Conservation (phyloP, 2,329 filamentous ascomycete species). For the Exophiala spinifera region DNA sequence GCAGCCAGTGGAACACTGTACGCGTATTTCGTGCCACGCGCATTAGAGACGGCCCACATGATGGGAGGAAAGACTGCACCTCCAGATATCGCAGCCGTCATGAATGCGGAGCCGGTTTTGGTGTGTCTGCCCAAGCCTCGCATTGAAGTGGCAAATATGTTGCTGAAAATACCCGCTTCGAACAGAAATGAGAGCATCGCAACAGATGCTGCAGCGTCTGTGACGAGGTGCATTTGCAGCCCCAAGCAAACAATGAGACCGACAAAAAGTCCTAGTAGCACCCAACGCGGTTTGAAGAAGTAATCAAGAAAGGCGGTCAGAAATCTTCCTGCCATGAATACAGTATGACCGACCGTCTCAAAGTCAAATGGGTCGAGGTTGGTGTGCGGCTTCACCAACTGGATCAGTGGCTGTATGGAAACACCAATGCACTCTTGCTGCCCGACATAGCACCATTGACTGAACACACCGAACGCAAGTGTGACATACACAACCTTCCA, state of each 20-base stretch:
- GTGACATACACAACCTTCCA: slow-evolving; percentile 56
- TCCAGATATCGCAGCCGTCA: slow-evolving; percentile 54
- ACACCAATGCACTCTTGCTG: slow-evolving; percentile 57
- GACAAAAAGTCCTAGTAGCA: slow-evolving; percentile 54
- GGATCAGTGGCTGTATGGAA: slow-evolving; percentile 46
- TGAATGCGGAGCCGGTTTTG: slow-evolving; percentile 53
- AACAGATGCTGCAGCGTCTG: slow-evolving; percentile 45
- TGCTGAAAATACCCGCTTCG: slow-evolving; percentile 58
- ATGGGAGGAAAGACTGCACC: slow-evolving; percentile 57
- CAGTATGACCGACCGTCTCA: slow-evolving; percentile 54
- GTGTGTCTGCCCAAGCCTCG: slow-evolving; percentile 58
- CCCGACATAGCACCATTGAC: slow-evolving; percentile 60
- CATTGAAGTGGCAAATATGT: slow-evolving; percentile 57
- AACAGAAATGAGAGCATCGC: slow-evolving; percentile 56
- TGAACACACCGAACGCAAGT: slow-evolving; percentile 52
- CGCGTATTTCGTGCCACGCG: slow-evolving; percentile 45
- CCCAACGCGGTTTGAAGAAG: slow-evolving; percentile 56
- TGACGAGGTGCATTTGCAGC: slow-evolving; percentile 50
- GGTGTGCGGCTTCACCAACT: slow-evolving; percentile 33
- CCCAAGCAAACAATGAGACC: slow-evolving; percentile 53
- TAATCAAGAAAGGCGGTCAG: slow-evolving; percentile 52
- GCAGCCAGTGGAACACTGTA: slow-evolving; percentile 54
- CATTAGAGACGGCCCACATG: slow-evolving; percentile 43
- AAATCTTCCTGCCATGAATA: slow-evolving; percentile 59
- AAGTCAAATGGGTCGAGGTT: slow-evolving; percentile 41